phyloP scores from a whole-genome alignment of 139 green algal species.

The Auxenochlorella protothecoides region DNA sequence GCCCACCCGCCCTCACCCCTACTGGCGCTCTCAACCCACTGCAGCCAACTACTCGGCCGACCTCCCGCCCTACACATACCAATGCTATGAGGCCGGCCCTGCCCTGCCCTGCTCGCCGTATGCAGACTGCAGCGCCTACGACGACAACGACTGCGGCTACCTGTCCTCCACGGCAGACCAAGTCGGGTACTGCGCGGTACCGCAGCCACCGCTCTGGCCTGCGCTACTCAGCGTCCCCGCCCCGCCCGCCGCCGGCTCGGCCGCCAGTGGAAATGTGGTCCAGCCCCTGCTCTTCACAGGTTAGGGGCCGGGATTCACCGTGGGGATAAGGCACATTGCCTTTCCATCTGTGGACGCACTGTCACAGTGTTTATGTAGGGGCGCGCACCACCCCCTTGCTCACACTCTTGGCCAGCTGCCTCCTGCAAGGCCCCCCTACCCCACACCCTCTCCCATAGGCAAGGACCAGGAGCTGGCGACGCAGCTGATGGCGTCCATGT shows the following conservation, averaged over 20 bases:
- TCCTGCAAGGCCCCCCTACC: neutral
- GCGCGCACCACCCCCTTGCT: too few relatives aligned
- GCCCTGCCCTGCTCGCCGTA: constrained; percentile 47
- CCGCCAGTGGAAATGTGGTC: too few relatives aligned
- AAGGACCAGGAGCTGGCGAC: neutral
- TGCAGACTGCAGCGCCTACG: constrained; percentile 32
- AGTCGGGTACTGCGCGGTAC: constrained; percentile 39
- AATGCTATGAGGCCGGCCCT: constrained; percentile 36
- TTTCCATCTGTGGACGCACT: too few relatives aligned
- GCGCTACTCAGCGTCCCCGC: constrained; percentile 31
- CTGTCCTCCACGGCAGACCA: constrained; percentile 45
- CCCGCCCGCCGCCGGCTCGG: too few relatives aligned
- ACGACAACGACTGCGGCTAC: constrained; percentile 37
- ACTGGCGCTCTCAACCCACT: too few relatives aligned
- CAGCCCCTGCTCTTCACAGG: too few relatives aligned
- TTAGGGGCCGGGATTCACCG: too few relatives aligned
- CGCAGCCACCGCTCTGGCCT: constrained; percentile 39
- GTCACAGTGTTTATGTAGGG: too few relatives aligned
- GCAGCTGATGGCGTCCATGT: constrained; percentile 25
- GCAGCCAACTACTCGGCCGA: too few relatives aligned
- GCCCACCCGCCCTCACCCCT: too few relatives aligned
- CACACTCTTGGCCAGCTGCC: neutral
- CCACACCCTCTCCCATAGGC: neutral
- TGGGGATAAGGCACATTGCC: too few relatives aligned
- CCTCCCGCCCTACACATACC: constrained; percentile 4